A percentile compares a stretch with the other conserved stretches of the same genome.
Evolutionary conservation across 2,329 filamentous ascomycete genomes (phyloP).

Genomic region (Waltergamsia citrina): DNA sequence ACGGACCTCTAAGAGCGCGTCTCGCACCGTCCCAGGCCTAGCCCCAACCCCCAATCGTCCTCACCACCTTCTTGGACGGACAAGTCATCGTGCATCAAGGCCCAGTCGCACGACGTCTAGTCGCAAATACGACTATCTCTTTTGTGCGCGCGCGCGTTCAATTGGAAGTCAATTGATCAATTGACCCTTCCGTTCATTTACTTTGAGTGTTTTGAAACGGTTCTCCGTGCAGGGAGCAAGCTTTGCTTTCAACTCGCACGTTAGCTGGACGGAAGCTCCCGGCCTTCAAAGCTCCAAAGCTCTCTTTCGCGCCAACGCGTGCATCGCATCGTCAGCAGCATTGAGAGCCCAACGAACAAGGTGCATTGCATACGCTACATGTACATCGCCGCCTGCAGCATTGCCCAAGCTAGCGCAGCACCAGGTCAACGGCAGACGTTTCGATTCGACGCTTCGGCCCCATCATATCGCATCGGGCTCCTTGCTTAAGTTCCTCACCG

Average conservation of each 20-base stretch:
- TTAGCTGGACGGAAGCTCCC: no score
- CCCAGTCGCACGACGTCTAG: slow-evolving; percentile 4
- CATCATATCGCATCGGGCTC: neutral
- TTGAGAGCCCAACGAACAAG: neutral
- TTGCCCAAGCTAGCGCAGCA: slow-evolving; percentile 1
- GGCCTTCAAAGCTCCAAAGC: neutral
- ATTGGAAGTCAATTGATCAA: neutral
- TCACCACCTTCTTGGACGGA: neutral
- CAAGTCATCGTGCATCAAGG: slow-evolving; percentile 6
- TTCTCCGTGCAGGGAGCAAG: neutral
- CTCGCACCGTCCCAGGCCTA: neutral
- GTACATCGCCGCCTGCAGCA: slow-evolving; percentile 1
- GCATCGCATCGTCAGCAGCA: neutral
- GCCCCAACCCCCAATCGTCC: neutral
- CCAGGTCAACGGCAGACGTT: neutral
- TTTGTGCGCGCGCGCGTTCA: neutral
- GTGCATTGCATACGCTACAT: neutral
- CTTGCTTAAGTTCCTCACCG: neutral
- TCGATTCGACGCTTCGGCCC: slow-evolving; percentile 1
- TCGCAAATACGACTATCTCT: neutral
- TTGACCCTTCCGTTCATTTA: no score
- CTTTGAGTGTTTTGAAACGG: neutral
- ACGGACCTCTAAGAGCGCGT: neutral
- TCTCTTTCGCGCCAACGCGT: neutral
- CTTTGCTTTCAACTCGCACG: no score